Base-by-base conservation (phyloP, 2,329 filamentous ascomycete species). In the Alternaria sp. region DNA sequence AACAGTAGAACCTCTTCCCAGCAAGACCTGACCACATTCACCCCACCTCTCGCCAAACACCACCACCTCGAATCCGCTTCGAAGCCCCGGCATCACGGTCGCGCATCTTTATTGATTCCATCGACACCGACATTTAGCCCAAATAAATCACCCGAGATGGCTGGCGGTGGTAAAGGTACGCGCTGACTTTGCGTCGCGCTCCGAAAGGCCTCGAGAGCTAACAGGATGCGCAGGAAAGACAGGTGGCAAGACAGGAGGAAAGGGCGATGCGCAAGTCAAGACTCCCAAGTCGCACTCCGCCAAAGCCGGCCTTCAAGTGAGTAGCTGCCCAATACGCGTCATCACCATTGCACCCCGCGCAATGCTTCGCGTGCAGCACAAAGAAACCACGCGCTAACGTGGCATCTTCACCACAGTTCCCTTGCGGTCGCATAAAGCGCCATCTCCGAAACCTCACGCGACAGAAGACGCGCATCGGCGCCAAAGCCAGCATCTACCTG, bases 391-490 rank as follows among this genome's bases (percentile, higher is more conserved):
- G 66, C 72, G 74, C 73, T 77, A 64, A 78, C 67, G 65, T 63
- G 26, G 26, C 28, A 11, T 64, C 57, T 47, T 59, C 70, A 70
- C 32, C 70, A 63, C 80, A 99, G 96, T 99, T 99, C 82, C 96
- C 96, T 66, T 99, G 96, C 82, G 96, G 96, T 84, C 96, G 96
- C 91, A 96, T 99, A 84, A 99, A 99, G 91, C 94, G 96, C 86
- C 98, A 98, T 86, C 87, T 99, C 81, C 97, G 98, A 89, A 93
- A 93, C 83, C 97, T 97, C 85, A 98, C 96, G 54, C 96, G 98
- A 81, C 96, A 97, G 85, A 98, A 98, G 87, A 98, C 97, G 93
- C 95, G 96, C 83, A 96, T 99, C 72, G 96, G 96, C 76, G 96
- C 95, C 79, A 98, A 98, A 87, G 96, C 96, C 69, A 94, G 96